Evolutionary conservation across 177 flowering plant genomes (phyloP), one percentile per base, ranked within the genome.

Genomic region (Tripterygium wilfordii): DNA sequence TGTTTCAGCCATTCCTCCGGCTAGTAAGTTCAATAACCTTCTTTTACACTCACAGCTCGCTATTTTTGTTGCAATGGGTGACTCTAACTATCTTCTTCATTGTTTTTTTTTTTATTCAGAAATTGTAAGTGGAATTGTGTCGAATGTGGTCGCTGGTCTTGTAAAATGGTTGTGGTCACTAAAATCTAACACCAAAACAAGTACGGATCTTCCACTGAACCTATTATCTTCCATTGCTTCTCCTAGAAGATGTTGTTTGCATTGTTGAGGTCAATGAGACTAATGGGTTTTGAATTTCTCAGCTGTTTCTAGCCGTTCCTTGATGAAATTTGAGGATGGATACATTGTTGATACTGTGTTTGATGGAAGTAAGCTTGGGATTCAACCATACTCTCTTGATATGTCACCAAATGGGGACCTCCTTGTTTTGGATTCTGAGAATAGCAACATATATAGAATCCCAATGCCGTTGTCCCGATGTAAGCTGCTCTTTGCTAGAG

Each of bases 151-250:
- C 9, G 67, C 79, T 50, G 59, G 61, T 36, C 56, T 70, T 19
- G 45, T 65, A 27, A 74, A 74, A 48, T 66, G 75, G 79, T 32
- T 74, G 2, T 67, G 75, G 75, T 74, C 79, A 5, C 66, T 70
- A 4, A 57, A 69, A 37, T 51, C 71, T 46, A 40, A 60, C 22
- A 17, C 61, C 28, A 64, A 54, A 48, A 19, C 69, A 10, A 56
- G 74, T 60, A 56, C 0, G 19, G 25, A 5, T 24, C 27, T 14
- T 38, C 20, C 25, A 8, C 29, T 36, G 10, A 46, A 22, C 9
- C 51, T 39, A 25, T 31, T 45, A 3, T 24, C 14, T 33, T 3
- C 17, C 3, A 14, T 28, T 29, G 24, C 42, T 42, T 38, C 14
- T n/a, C n/a, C n/a, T n/a, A n/a, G n/a, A n/a, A n/a, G n/a, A n/a